Evolutionary conservation across 2,329 filamentous ascomycete species (phyloP).

Genomic region (Talaromyces piceae): DNA sequence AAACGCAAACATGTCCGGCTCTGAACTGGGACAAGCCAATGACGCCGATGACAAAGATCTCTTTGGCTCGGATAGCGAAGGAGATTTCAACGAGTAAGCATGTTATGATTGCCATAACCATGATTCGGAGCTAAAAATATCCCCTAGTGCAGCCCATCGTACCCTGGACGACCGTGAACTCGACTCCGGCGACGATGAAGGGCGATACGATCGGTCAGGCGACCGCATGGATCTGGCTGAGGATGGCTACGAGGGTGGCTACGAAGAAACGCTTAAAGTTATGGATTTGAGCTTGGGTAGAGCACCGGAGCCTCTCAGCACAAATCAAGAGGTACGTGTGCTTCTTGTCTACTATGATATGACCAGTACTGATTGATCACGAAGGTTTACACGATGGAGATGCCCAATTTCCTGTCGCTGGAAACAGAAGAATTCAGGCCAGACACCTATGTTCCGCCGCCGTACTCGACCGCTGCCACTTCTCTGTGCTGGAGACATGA

Average conservation of each 20-base stretch:
- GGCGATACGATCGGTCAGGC: conserved; percentile 45
- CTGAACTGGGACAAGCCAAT: conserved; percentile 25
- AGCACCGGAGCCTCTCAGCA: conserved; percentile 49
- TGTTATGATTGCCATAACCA: background rate
- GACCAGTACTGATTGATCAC: background rate
- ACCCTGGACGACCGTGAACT: conserved; percentile 55
- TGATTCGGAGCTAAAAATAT: conserved; percentile 12
- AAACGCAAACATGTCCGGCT: conserved; percentile 14
- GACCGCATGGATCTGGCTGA: conserved; percentile 40
- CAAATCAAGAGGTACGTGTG: conserved; percentile 31
- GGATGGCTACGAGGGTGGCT: conserved; percentile 29
- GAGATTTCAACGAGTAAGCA: conserved; percentile 29
- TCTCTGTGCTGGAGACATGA: conserved; percentile 60
- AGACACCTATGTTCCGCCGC: conserved; percentile 53
- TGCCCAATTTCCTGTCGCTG: conserved; percentile 56
- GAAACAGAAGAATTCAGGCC: conserved; percentile 55
- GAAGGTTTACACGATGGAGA: conserved; percentile 54
- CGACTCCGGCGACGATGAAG: conserved; percentile 57
- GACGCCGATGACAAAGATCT: conserved; percentile 36
- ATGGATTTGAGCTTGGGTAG: conserved; percentile 52
- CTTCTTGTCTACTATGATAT: background rate
- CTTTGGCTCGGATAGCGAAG: conserved; percentile 42
- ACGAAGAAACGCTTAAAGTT: conserved; percentile 42
- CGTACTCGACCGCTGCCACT: conserved; percentile 57
- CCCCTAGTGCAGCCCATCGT: conserved; percentile 29